Evolutionary conservation across 768 basidiomycete genomes (phyloP).

Genomic region (Russula emetica): DNA sequence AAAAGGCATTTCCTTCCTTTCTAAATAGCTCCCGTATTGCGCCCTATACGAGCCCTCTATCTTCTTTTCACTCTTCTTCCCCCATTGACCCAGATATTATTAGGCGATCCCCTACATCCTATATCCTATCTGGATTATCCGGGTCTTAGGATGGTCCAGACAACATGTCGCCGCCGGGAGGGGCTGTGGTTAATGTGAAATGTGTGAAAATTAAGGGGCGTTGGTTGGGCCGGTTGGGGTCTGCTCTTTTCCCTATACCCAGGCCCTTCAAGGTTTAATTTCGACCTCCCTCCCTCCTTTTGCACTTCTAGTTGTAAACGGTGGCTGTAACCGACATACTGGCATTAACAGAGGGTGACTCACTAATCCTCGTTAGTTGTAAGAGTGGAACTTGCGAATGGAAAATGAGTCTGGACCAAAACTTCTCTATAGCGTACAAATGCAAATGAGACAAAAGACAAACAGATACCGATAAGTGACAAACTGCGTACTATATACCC

Average conservation of each 20-base stretch:
- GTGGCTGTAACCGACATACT: neutral
- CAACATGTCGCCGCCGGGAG: neutral
- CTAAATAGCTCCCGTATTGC: neutral
- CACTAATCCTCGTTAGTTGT: neutral
- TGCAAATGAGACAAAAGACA: neutral
- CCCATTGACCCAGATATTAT: neutral
- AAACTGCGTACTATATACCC: conserved; percentile 1
- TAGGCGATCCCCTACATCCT: neutral
- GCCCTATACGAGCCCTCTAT: neutral
- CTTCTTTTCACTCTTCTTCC: neutral
- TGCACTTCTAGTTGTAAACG: neutral
- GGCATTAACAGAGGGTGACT: neutral
- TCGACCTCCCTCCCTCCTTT: neutral
- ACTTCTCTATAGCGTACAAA: neutral
- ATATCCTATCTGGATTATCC: neutral
- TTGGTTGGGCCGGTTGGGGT: too few species aligned
- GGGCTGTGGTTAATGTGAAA: conserved; percentile 5
- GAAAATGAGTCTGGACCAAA: too few species aligned
- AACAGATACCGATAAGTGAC: neutral
- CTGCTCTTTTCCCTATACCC: neutral
- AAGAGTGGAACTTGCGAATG: too few species aligned
- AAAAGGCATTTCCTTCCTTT: neutral
- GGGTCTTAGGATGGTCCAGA: neutral
- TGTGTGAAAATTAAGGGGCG: neutral
- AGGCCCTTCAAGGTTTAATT: neutral